Conservation (phyloP, 148 eudicot genomes). For the Cornus suecica region DNA sequence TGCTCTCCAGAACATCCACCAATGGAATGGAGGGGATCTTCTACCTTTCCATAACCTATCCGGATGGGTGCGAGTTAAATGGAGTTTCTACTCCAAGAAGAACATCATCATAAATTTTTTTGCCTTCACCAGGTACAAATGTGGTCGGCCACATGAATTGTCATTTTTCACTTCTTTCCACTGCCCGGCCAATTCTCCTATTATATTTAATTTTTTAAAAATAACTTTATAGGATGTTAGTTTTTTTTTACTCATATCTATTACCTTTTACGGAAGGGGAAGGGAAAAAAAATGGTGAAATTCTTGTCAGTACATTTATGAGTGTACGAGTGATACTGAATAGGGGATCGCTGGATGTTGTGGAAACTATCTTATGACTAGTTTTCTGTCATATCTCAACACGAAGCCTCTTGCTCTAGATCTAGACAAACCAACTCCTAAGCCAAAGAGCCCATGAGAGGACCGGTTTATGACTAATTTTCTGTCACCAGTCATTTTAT, state of each 20-base stretch:
- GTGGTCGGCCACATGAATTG: no score
- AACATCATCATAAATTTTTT: no score
- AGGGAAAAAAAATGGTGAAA: background rate
- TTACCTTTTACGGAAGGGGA: background rate
- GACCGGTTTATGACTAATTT: slow-evolving; percentile 1
- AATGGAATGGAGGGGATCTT: no score
- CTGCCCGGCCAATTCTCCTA: no score
- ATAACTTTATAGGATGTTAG: background rate
- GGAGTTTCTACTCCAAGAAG: no score
- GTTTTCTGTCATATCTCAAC: background rate
- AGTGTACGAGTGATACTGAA: no score
- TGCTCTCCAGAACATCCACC: no score
- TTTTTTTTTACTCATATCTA: background rate
- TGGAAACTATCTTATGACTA: background rate
- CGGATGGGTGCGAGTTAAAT: background rate
- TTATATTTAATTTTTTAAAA: no score
- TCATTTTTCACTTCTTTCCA: no score
- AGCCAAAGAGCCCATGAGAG: no score
- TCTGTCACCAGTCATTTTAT: background rate
- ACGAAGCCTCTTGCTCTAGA: no score
- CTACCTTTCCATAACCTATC: background rate
- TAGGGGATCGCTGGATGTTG: background rate
- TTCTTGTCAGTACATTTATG: background rate
- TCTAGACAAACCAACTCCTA: no score
- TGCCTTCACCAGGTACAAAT: background rate